Percentiles rank a stretch among this genome's conserved stretches.
Conservation (phyloP, 345 rosid species). For the Kandelia obovata region DNA sequence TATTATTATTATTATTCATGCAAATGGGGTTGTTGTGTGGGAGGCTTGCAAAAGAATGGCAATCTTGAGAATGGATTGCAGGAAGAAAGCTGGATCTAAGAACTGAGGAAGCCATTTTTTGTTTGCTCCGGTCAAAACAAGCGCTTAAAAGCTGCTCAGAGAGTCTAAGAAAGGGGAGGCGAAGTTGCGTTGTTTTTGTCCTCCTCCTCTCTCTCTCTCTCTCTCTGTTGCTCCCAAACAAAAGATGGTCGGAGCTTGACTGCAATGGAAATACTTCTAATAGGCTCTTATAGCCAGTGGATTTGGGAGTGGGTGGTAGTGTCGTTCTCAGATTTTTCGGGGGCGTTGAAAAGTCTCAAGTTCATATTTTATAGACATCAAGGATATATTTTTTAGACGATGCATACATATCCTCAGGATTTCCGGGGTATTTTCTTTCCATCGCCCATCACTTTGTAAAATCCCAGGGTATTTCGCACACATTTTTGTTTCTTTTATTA, state of each 20-base stretch:
- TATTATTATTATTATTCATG: not conserved
- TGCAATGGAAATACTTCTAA: not conserved
- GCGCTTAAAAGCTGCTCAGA: not conserved
- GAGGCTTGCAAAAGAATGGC: not conserved
- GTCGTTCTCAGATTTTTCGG: no score
- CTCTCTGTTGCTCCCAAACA: not conserved
- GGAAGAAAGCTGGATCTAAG: constrained; percentile 16
- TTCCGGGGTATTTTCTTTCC: no score
- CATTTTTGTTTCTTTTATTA: no score
- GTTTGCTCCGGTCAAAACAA: not conserved
- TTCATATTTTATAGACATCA: no score
- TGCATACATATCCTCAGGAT: no score
- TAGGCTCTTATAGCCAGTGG: not conserved
- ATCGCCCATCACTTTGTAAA: no score
- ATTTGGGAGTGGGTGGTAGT: not conserved
- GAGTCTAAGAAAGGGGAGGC: not conserved
- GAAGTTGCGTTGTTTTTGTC: no score
- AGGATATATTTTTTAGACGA: no score
- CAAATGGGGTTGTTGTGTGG: not conserved
- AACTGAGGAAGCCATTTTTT: constrained; percentile 12
- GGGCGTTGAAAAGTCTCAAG: no score
- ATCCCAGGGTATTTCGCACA: no score
- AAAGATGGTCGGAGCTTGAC: not conserved
- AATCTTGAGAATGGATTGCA: constrained; percentile 1
- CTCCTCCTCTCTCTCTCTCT: not conserved